Evolutionary conservation across 192 early-diverging fungal genomes (phyloP), one percentile per base, ranked within the genome.

Genomic region (Phycomyces nitens): DNA sequence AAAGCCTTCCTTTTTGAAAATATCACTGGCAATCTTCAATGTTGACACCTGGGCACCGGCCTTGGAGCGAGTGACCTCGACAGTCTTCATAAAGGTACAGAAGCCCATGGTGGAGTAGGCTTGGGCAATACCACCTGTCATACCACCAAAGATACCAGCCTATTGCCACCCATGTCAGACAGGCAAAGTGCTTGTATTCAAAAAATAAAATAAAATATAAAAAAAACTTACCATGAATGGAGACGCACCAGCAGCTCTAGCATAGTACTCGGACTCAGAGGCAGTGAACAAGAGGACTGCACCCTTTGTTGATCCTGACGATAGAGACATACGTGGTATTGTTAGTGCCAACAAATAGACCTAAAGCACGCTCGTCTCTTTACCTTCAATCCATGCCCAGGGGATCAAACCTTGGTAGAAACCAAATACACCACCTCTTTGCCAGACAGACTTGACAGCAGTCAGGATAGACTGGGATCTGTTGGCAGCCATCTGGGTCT

Each of bases 91-190:
- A 77, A 97, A 97, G 0, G 96, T 99, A 76, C 95, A 97, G 80
- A 97, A 97, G n/a, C 97, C 97, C 97, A 99, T 99, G 21, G 97
- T 99, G 49, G 94, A 89, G 81, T 97, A 99, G 0, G 95, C 94
- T 82, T 96, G 94, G 18, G 91, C 89, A 34, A 96, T 78, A 68
- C 97, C 97, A 60, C 95, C 97, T 55, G 82, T 93, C 85, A 97
- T 93, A 20, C 97, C 97, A 57, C 94, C 95, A 40, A 94, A 53
- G 52, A 96, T 86, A 60, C 95, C 95, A n/a, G 91, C 85, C 81
- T 82, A 58, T 27, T 16, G 53, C 23, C n/a, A 23, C 23, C 11
- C 10, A 38, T 39, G 41, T 12, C 3, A 54, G 18, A 9, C 27
- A 63, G 42, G 23, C 12, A 16, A 1, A 15, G 40, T 23, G 63